Conservation (phyloP, 495 filamentous ascomycete species). For the Sordaria brevicollis region DNA sequence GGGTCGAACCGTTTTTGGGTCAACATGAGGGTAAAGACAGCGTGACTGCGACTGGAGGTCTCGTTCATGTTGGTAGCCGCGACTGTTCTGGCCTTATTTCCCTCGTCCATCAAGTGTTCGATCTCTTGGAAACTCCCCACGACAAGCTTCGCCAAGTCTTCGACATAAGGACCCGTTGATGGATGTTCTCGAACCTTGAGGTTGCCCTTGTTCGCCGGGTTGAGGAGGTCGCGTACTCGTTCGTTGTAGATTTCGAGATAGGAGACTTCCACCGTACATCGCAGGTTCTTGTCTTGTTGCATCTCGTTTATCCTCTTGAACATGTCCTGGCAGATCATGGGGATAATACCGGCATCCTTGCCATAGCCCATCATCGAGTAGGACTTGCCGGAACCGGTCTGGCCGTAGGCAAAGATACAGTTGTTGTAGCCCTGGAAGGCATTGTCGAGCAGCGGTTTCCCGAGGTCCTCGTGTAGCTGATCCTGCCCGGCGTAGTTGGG, state of each 20-base stretch:
- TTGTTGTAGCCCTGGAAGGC: slow-evolving; percentile 99
- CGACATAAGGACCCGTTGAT: slow-evolving; percentile 93
- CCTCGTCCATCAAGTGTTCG: slow-evolving; percentile 97
- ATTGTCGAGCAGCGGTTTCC: slow-evolving; percentile 88
- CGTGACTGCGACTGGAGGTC: slow-evolving; percentile 94
- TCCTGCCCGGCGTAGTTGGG: slow-evolving; percentile 84
- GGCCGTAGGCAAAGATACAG: slow-evolving; percentile 99
- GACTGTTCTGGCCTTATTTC: slow-evolving; percentile 96
- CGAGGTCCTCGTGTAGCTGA: slow-evolving; percentile 78
- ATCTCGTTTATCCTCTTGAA: slow-evolving; percentile 72
- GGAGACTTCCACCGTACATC: slow-evolving; percentile 92
- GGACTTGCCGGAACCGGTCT: slow-evolving; percentile 96
- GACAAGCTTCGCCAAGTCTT: slow-evolving; percentile 94
- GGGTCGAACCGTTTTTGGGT: slow-evolving; percentile 89
- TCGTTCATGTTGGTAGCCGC: slow-evolving; percentile 99
- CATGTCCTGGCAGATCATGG: slow-evolving; percentile 96
- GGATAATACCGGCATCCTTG: slow-evolving; percentile 91
- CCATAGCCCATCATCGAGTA: slow-evolving; percentile 99
- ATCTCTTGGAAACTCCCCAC: slow-evolving; percentile 95
- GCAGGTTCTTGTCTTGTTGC: slow-evolving; percentile 66
- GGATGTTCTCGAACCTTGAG: slow-evolving; percentile 96
- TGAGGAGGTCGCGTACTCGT: slow-evolving; percentile 88
- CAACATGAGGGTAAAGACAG: slow-evolving; percentile 92
- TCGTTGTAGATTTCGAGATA: slow-evolving; percentile 99
- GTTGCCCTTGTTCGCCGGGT: slow-evolving; percentile 93